phyloP scores from a whole-genome alignment of 202 grass and related monocot species.

The Setaria italica region DNA sequence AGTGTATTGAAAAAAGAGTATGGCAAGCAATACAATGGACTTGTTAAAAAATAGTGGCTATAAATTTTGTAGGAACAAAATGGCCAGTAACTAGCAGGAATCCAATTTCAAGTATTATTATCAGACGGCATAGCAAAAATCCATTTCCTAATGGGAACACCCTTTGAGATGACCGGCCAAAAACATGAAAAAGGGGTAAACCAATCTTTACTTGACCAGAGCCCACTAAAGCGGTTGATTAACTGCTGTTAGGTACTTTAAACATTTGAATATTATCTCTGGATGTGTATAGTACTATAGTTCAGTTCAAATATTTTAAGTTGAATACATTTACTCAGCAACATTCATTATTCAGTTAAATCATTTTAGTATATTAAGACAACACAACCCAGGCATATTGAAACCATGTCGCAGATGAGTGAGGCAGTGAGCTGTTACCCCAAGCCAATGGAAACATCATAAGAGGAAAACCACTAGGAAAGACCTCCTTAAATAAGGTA shows the following conservation, averaged over 20 bases:
- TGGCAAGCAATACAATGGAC: background rate
- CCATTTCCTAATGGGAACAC: background rate
- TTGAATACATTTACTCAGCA: background rate
- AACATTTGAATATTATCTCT: constrained; percentile 10
- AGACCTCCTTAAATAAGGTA: background rate
- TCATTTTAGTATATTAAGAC: constrained; percentile 6
- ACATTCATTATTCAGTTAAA: background rate
- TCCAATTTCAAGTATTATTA: background rate
- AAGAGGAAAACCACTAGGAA: constrained; percentile 21
- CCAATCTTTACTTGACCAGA: constrained; percentile 7
- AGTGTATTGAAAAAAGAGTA: constrained; percentile 17
- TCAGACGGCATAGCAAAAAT: background rate
- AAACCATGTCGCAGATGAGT: background rate
- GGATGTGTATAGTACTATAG: background rate
- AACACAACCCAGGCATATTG: background rate
- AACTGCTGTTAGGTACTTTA: constrained; percentile 13
- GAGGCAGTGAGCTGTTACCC: background rate
- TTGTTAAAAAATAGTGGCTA: constrained; percentile 13
- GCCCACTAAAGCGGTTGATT: constrained; percentile 2
- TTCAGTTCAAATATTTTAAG: background rate
- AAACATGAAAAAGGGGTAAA: constrained; percentile 1
- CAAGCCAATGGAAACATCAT: constrained; percentile 5
- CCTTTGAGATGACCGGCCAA: background rate
- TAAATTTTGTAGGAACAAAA: background rate
- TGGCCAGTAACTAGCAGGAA: background rate